Evolutionary conservation across 1,284 basidiomycete genomes (phyloP), one percentile per base, ranked within the genome.

Genomic region (Leucoagaricus sp.): DNA sequence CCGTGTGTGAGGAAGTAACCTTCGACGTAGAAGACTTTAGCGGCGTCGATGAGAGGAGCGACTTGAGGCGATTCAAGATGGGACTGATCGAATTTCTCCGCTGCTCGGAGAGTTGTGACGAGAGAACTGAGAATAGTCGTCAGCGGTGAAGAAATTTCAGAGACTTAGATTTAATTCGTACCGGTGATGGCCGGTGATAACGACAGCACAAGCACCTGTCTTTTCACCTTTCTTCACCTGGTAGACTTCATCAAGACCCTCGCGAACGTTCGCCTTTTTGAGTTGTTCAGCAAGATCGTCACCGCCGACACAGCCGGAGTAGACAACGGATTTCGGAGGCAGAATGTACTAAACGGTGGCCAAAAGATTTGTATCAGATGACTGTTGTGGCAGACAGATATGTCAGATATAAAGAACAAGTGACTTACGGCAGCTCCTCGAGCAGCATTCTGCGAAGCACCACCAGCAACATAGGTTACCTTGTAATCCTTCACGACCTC

Each of bases 1-100:
- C 96, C 96, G 72, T 99, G 96, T 21, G 96, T 97, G 62, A 99
- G 83, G 86, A 99, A 98, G 82, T 91, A 99, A 17, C 97, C 96
- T 67, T 95, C 97, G 60, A 98, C 86, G 80, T 99, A 99, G 79
- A 87, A 97, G 71, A 87, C 84, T 69, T 92, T 89, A 57, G 96
- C 96, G 52, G 77, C 82, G 28, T 91, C 82, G 66, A 98, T 81
- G 60, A 94, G 79, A 47, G 87, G 80, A 48, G 93, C 86, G 60
- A 98, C 87, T 61, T 82, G 77, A 26, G 87, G 79, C n/a, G 91
- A 89, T 26, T 82, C 78, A 53, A 98, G 82, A 75, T 98, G 94
- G 15, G 84, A 79, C 61, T 84, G 79, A 46, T 88, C 84, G 75
- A 98, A 98, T 73, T 87, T 89, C 75, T 98, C 94, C 13, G 97